These are phyloP conservation scores for Quercus dentata DNA, from an alignment of 306 rosid genomes.

Conservation along the genomic window DNA sequence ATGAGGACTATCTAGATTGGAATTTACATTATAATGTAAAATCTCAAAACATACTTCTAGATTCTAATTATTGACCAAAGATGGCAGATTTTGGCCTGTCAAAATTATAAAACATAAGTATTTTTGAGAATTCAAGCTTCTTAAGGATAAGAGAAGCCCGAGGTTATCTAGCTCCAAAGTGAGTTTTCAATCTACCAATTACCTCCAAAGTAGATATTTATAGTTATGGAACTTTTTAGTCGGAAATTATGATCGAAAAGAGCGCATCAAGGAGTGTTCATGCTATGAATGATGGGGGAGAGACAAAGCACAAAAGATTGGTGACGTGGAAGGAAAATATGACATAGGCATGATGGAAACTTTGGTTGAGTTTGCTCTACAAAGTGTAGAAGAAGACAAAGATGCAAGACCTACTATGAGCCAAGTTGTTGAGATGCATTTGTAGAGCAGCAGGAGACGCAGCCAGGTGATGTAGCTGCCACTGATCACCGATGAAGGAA, in stretches of 20 bases:
- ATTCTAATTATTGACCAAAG: slow-evolving; percentile 22
- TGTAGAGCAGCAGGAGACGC: too few relatives aligned
- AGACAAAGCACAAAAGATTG: slow-evolving; percentile 11
- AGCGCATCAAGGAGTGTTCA: not conserved
- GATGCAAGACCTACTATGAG: slow-evolving; percentile 18
- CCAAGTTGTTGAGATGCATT: slow-evolving; percentile 33
- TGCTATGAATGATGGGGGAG: not conserved
- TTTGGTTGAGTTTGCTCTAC: slow-evolving; percentile 17
- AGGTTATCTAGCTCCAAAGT: slow-evolving; percentile 38
- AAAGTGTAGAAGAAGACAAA: not conserved
- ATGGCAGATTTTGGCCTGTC: slow-evolving; percentile 38
- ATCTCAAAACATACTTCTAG: slow-evolving; percentile 32
- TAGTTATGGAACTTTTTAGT: slow-evolving; percentile 29
- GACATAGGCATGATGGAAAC: slow-evolving; percentile 1
- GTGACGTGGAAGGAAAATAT: not conserved
- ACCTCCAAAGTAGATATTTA: slow-evolving; percentile 42
- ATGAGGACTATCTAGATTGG: slow-evolving; percentile 48
- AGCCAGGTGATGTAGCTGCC: too few relatives aligned
- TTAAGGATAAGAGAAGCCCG: slow-evolving; percentile 26
- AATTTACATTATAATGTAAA: slow-evolving; percentile 33
- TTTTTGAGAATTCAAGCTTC: not conserved
- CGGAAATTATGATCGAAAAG: slow-evolving; percentile 31
- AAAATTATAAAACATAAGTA: slow-evolving; percentile 20
- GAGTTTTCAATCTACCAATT: slow-evolving; percentile 26
- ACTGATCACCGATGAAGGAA: too few relatives aligned